These are phyloP conservation scores for Mycogone perniciosa DNA, from an alignment of 2,329 filamentous ascomycete species.

Conservation along the genomic window DNA sequence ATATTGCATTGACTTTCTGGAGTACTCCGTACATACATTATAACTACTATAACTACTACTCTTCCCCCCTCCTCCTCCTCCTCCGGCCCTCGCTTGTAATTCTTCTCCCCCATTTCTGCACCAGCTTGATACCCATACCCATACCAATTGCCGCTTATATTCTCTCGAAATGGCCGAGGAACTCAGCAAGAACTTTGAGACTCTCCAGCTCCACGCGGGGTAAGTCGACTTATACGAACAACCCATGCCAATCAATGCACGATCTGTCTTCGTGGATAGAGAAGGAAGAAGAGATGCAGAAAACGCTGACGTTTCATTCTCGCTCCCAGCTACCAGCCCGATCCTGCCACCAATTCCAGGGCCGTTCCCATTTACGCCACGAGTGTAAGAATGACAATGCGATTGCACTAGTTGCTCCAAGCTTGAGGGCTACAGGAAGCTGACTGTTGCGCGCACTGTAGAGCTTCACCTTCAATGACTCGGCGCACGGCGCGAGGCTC, in stretches of 20 bases:
- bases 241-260: too few species aligned
- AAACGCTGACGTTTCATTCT: slow-evolving; percentile 8
- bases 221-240: slow-evolving; percentile 33
- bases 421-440: not conserved
- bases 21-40: not conserved
- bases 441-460: slow-evolving; percentile 27
- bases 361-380: slow-evolving; percentile 96
- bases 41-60: too few species aligned
- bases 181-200: slow-evolving; percentile 65
- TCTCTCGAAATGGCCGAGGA: slow-evolving; percentile 30
- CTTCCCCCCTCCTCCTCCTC: not conserved
- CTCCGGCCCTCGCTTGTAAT: slow-evolving; percentile 21
- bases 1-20: too few species aligned
- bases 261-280: not conserved
- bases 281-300: not conserved
- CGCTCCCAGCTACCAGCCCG: slow-evolving; percentile 62
- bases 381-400: slow-evolving; percentile 40
- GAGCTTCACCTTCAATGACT: slow-evolving; percentile 94
- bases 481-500: slow-evolving; percentile 86
- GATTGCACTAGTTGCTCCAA: not conserved
- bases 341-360: slow-evolving; percentile 75
- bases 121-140: too few species aligned
- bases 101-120: too few species aligned
- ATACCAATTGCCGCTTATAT: not conserved
- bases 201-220: slow-evolving; percentile 80